Evolutionary conservation across 208 protist genomes (phyloP).

Genomic region (Crithidia brevicula): DNA sequence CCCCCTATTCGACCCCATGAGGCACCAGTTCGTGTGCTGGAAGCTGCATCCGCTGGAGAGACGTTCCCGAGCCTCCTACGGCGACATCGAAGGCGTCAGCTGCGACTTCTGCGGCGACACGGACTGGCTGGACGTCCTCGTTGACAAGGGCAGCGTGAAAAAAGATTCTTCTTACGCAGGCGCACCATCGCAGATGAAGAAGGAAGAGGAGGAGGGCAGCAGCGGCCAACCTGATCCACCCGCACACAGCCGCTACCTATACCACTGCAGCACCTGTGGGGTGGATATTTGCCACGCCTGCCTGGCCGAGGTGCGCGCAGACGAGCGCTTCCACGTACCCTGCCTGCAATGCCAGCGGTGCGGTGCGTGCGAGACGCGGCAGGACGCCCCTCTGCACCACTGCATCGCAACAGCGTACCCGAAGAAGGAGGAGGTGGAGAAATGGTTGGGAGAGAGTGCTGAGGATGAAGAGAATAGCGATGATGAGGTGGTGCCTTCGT

Average conservation of each 20-base stretch:
- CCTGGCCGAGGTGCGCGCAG: conserved; percentile 46
- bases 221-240: neutral
- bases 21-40: conserved; percentile 69
- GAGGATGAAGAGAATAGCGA: neutral
- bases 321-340: conserved; percentile 78
- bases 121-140: conserved; percentile 49
- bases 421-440: neutral
- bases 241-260: conserved; percentile 31
- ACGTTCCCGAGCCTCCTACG: conserved; percentile 46
- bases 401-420: conserved; percentile 13
- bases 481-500: neutral
- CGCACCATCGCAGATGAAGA: neutral
- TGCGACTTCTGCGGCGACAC: conserved; percentile 89
- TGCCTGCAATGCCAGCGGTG: conserved; percentile 81
- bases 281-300: conserved; percentile 78
- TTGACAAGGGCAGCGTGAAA: neutral
- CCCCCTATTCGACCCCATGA: conserved; percentile 78
- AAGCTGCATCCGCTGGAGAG: conserved; percentile 43
- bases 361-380: conserved; percentile 37
- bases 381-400: conserved; percentile 48
- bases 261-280: conserved; percentile 67
- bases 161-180: no score
- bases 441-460: neutral
- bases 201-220: conserved; percentile 15
- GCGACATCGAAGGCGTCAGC: conserved; percentile 68